Evolutionary conservation across 192 early-diverging fungal species (phyloP).

Genomic region (Coemansia sp.): DNA sequence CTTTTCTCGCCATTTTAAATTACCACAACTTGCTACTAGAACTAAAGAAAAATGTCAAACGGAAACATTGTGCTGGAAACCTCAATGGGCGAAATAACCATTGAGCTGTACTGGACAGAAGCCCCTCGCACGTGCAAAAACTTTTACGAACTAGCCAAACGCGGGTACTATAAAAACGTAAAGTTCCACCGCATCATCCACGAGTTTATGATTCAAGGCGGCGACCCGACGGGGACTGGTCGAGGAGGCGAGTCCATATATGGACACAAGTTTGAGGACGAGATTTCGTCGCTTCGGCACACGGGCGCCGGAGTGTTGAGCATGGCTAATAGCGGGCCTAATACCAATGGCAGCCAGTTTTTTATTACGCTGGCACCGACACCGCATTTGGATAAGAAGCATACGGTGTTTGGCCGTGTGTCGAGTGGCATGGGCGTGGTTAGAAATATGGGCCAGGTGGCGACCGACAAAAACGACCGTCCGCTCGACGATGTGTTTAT

Average conservation of each 20-base stretch:
- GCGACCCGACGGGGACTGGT: constrained; percentile 95
- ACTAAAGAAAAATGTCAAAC: not conserved
- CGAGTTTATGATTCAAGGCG: constrained; percentile 97
- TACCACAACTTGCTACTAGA: too few species aligned
- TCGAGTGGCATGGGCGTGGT: constrained; percentile 79
- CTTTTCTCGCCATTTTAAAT: too few species aligned
- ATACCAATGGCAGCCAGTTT: constrained; percentile 85
- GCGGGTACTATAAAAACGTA: constrained; percentile 79
- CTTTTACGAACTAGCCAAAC: constrained; percentile 74
- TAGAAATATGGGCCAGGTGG: constrained; percentile 69
- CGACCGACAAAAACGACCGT: constrained; percentile 68
- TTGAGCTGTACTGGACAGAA: constrained; percentile 52
- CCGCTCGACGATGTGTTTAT: constrained; percentile 30
- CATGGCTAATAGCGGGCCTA: constrained; percentile 94
- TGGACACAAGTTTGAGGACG: constrained; percentile 69
- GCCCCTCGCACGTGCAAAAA: constrained; percentile 87
- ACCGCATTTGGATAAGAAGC: constrained; percentile 77
- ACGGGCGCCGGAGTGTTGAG: constrained; percentile 81
- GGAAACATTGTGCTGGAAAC: constrained; percentile 25
- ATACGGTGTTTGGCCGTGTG: constrained; percentile 92
- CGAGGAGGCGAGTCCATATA: constrained; percentile 79
- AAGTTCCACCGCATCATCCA: constrained; percentile 83
- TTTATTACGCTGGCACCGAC: constrained; percentile 74
- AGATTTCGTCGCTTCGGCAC: constrained; percentile 73
- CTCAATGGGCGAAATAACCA: constrained; percentile 20